phyloP scores from a whole-genome alignment of 2,329 filamentous ascomycete species.

The Apiospora pterosperma region DNA sequence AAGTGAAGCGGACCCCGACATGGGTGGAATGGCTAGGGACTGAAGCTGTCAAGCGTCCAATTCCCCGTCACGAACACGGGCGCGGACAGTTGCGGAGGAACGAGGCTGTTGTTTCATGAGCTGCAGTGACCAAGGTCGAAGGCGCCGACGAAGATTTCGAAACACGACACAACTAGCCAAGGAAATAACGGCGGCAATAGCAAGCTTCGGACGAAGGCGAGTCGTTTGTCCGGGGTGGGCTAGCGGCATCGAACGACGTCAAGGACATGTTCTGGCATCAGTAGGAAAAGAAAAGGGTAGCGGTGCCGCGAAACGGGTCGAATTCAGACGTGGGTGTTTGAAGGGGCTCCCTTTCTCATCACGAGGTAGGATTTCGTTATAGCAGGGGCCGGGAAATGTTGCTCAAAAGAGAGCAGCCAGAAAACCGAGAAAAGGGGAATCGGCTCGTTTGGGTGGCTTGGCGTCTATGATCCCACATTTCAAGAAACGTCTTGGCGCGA shows the following conservation, averaged over 20 bases:
- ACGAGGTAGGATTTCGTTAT: neutral
- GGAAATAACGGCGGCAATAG: neutral
- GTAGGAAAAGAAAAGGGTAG: neutral
- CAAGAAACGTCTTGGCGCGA: slow-evolving; percentile 13
- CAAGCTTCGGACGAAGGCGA: neutral
- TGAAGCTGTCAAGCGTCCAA: neutral
- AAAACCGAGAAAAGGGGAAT: neutral
- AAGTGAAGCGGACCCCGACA: neutral
- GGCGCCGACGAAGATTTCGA: neutral
- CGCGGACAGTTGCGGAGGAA: neutral
- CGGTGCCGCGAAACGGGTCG: neutral
- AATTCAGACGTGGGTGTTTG: neutral
- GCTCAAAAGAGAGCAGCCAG: neutral
- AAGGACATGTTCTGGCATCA: neutral
- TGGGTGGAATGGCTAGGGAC: neutral
- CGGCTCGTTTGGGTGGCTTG: neutral
- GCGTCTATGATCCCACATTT: slow-evolving; percentile 5
- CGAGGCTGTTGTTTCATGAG: neutral
- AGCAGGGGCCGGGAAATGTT: neutral
- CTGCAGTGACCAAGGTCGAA: neutral
- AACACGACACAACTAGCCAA: neutral
- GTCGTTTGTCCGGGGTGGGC: neutral
- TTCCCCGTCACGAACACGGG: neutral
- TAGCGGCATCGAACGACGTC: neutral
- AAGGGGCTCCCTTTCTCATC: slow-evolving; percentile 1